Base-by-base conservation (phyloP, 352 stramenopile species). In the Phytopythium sindhum region DNA sequence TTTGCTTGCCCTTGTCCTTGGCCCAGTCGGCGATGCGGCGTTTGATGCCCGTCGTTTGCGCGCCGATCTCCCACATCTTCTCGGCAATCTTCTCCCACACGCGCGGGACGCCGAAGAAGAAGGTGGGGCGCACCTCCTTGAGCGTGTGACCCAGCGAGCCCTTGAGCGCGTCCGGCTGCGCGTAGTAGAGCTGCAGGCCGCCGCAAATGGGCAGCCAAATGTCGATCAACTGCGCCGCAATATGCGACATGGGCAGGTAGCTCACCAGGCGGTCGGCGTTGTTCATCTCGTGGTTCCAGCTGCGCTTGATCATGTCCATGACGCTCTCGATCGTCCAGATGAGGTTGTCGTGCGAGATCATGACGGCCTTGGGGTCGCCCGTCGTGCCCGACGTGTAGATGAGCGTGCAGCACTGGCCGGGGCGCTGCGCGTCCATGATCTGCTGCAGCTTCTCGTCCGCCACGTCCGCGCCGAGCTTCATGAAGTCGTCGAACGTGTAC, bases 311-410 rank as follows among this genome's bases (percentile, higher is more conserved):
- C 75, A 88, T 85, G 35, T 57, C 65, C 4, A 88, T 60, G 60
- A 95, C 81, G 52, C 73, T 83, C 42, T 70, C 59, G 54, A 91
- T 86, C 24, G 86, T 96, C 87, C 86, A 97, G 8, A 84, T 84
- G 15, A 98, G 75, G 72, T 98, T 98, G 75, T 98, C 93, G 79
- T 98, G 91, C 52, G 88, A 97, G 63, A 98, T 93, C 95, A 98
- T 98, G 29, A 98, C 96, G 28, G 91, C 95, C 78, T 98, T 98
- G n/a, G 96, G 96, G 64, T 90, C 73, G 33, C 96, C 91, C 21
- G 96, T 98, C 63, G 95, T 98, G 64, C 96, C 96, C 31, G 89
- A 98, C 58, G 95, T 98, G 80, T 98, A 98, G 64, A 98, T 97
- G 53, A 98, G 76, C 63, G 89, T 88, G 71, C 83, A 91, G 72